Conservation (phyloP, 139 green algal species). For the Raphidocelis subcapitata region DNA sequence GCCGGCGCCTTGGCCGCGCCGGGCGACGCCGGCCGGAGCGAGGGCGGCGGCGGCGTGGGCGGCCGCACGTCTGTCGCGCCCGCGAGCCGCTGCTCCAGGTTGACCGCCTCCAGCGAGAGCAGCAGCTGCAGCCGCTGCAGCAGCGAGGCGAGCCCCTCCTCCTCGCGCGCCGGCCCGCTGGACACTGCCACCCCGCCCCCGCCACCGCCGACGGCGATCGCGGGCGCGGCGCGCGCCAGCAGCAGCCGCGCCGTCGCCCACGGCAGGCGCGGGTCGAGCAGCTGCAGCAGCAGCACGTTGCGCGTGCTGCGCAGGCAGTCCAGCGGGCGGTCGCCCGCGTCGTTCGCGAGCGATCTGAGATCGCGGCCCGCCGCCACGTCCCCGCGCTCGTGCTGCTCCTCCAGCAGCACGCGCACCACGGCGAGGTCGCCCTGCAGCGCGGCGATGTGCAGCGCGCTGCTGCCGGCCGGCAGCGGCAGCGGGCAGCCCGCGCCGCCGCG, state of each 20-base stretch:
- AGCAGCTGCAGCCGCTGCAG: constrained; percentile 22
- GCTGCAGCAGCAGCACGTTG: constrained; percentile 47
- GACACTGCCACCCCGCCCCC: background rate
- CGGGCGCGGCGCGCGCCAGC: background rate
- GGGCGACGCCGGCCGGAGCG: no score
- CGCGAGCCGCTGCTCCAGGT: background rate
- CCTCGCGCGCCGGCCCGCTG: background rate
- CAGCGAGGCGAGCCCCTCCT: background rate
- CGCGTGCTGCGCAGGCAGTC: constrained; percentile 37
- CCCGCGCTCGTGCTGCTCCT: constrained; percentile 22
- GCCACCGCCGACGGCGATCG: background rate
- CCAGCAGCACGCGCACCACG: constrained; percentile 42
- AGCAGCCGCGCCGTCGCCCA: background rate
- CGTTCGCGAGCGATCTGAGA: constrained; percentile 36
- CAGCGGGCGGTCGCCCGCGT: constrained; percentile 32
- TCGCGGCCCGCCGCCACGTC: constrained; percentile 26
- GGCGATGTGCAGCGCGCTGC: constrained; percentile 56
- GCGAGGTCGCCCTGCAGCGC: constrained; percentile 46
- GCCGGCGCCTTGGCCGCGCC: no score
- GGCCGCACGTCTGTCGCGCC: background rate
- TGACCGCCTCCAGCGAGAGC: constrained; percentile 15
- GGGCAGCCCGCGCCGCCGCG: background rate
- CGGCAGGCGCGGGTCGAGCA: constrained; percentile 51
- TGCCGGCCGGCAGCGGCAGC: constrained; percentile 27
- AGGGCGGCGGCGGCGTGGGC: no score